Evolutionary conservation across 345 rosid species (phyloP), one percentile per base, ranked within the genome.

Genomic region (Nasturtium officinale): DNA sequence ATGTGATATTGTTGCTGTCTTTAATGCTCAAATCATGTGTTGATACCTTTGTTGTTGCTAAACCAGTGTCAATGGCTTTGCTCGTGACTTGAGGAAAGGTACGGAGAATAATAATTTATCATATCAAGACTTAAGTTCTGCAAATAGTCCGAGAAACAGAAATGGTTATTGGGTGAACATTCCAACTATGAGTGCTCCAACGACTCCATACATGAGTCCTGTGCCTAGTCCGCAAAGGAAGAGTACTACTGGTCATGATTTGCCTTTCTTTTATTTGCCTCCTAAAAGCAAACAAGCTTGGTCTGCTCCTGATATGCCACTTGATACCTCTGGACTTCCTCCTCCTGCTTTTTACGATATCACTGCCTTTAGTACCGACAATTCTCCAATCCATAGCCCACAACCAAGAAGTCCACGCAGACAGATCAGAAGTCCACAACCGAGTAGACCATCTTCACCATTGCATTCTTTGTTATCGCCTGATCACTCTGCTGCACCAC

Each of bases 241-340:
- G 45, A 79, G 78, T 16, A 23, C 53, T 16, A 23, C 53, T 46
- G 71, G 77, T 11, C 85, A 80, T 28, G 79, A 83, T 43, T 72
- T 76, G 52, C 90, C 85, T 1, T 70, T 75, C 52, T 78, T 79
- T 50, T 63, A 76, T 35, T 42, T 78, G 69, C 78, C 80, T 68
- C 85, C 89, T 5, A 73, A 65, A 56, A 84, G 83, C 69, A 82
- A 78, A 67, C 86, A 82, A 79, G 89, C 73, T 2, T 95, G 97
- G 96, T 91, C 99, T 16, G 89, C 96, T 1, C 93, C 92, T 0
- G 97, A 91, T 83, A 87, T 86, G 90, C 82, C 85, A 1, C 50
- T 65, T 1, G 93, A 86, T 65, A 71, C 79, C 35, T 78, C 86
- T 2, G 88, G 86, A 9, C 81, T 75, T 6, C 85, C 85, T 77